Conservation (phyloP, 805 yeast species). For the Wickerhamomyces canadensis region DNA sequence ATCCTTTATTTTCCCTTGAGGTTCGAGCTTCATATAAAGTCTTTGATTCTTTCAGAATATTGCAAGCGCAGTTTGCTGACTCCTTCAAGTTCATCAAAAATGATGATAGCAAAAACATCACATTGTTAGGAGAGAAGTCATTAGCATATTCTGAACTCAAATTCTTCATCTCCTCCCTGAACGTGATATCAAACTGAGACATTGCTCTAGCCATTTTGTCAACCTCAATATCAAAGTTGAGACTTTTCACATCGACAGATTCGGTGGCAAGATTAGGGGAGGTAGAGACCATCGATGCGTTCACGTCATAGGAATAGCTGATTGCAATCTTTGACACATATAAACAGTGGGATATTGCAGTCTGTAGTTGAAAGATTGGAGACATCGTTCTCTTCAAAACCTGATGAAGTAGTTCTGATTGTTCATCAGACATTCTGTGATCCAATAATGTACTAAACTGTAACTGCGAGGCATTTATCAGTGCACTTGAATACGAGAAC, state of each 20-base stretch:
- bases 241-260: constrained; percentile 16
- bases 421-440: constrained; percentile 15
- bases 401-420: constrained; percentile 26
- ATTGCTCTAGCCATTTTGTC: constrained; percentile 26
- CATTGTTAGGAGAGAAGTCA: constrained; percentile 40
- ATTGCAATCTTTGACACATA: constrained; percentile 28
- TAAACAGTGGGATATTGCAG: constrained; percentile 28
- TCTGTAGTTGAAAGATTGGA: constrained; percentile 31
- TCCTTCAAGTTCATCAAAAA: constrained; percentile 43
- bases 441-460: constrained; percentile 30
- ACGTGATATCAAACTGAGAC: constrained; percentile 28
- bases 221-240: constrained; percentile 23
- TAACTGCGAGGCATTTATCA: constrained; percentile 43
- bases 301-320: constrained; percentile 37
- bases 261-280: constrained; percentile 11
- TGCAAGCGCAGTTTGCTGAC: constrained; percentile 27
- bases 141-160: constrained; percentile 23
- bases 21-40: constrained; percentile 26
- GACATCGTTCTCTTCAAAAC: constrained; percentile 26
- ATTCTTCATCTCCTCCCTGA: constrained; percentile 29
- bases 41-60: constrained; percentile 28
- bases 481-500: constrained; percentile 32
- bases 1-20: constrained; percentile 28
- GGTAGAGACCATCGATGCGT: constrained; percentile 1
- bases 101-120: constrained; percentile 43